A percentile compares a stretch with the other conserved stretches of the same genome.
phyloP scores from a whole-genome alignment of 169 alveolate species.

The Theileria annulata region DNA sequence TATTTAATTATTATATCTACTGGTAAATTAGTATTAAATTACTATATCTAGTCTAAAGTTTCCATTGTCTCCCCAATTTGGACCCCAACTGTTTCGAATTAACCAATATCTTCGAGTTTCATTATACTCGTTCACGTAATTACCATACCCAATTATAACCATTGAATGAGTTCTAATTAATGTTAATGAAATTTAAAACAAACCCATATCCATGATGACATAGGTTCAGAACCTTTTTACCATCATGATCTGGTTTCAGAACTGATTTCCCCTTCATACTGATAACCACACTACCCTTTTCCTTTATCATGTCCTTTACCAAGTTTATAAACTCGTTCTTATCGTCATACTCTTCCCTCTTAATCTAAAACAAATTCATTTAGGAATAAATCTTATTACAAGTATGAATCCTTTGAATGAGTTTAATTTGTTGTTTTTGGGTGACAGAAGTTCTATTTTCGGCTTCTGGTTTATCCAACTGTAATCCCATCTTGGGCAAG shows the following conservation, averaged over 20 bases:
- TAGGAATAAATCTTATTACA: background rate
- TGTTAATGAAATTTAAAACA: background rate
- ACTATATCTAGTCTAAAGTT: conserved; percentile 67
- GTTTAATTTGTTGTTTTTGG: background rate
- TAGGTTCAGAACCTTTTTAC: conserved; percentile 46
- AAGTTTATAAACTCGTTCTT: conserved; percentile 36
- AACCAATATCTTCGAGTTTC: conserved; percentile 77
- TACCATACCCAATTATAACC: conserved; percentile 63
- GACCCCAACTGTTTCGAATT: conserved; percentile 82
- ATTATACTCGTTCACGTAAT: conserved; percentile 34
- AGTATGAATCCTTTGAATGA: conserved; percentile 21
- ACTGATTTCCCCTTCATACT: conserved; percentile 46
- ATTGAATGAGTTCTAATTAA: conserved; percentile 44
- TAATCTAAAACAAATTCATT: background rate
- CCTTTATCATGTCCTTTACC: conserved; percentile 53
- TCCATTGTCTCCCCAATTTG: conserved; percentile 79
- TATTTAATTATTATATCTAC: background rate
- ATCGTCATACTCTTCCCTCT: conserved; percentile 1
- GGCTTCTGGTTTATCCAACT: conserved; percentile 23
- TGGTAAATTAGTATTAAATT: background rate
- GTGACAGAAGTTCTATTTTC: conserved; percentile 7
- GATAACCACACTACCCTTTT: conserved; percentile 53
- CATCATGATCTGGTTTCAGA: conserved; percentile 64
- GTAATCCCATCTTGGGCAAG: conserved; percentile 16
- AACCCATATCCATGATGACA: conserved; percentile 44